Evolutionary conservation across 768 basidiomycete genomes (phyloP).

Genomic region (Hortiboletus flavorubellus): DNA sequence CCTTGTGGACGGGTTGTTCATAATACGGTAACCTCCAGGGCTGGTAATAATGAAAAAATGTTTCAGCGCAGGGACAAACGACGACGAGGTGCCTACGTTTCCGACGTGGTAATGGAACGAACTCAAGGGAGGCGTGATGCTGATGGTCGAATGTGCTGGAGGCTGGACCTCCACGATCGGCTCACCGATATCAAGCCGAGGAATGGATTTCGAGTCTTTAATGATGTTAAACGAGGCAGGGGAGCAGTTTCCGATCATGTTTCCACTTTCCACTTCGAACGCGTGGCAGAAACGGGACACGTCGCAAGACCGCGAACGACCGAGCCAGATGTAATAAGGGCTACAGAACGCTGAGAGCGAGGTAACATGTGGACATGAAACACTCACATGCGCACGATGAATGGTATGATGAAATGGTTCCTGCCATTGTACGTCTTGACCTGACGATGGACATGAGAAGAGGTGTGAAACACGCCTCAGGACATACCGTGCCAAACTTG

Average conservation of each 20-base stretch:
- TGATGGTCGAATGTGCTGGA: conserved; percentile 36
- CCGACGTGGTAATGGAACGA: conserved; percentile 62
- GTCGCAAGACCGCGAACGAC: conserved; percentile 60
- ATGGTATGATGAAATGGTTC: conserved; percentile 65
- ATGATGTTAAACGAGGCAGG: conserved; percentile 34
- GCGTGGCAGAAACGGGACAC: conserved; percentile 53
- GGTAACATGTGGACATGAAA: background rate
- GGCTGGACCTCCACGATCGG: conserved; percentile 28
- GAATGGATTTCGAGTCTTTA: conserved; percentile 36
- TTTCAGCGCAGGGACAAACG: background rate
- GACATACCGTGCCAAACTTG: conserved; percentile 64
- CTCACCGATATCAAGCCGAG: conserved; percentile 42
- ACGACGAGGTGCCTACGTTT: conserved; percentile 33
- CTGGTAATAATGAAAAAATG: conserved; percentile 21
- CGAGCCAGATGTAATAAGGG: conserved; percentile 75
- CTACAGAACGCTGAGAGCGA: conserved; percentile 25
- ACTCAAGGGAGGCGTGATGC: conserved; percentile 52
- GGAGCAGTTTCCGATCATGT: conserved; percentile 50
- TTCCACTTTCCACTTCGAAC: conserved; percentile 63
- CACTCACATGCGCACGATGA: conserved; percentile 59
- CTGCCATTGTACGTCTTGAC: conserved; percentile 70
- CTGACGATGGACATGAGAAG: conserved; percentile 20
- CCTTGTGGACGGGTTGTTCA: conserved; percentile 64
- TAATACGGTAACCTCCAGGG: conserved; percentile 71
- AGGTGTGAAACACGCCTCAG: background rate